Evolutionary conservation across 441 rosid species (phyloP), one percentile per base, ranked within the genome.

Genomic region (Eruca vesicaria): DNA sequence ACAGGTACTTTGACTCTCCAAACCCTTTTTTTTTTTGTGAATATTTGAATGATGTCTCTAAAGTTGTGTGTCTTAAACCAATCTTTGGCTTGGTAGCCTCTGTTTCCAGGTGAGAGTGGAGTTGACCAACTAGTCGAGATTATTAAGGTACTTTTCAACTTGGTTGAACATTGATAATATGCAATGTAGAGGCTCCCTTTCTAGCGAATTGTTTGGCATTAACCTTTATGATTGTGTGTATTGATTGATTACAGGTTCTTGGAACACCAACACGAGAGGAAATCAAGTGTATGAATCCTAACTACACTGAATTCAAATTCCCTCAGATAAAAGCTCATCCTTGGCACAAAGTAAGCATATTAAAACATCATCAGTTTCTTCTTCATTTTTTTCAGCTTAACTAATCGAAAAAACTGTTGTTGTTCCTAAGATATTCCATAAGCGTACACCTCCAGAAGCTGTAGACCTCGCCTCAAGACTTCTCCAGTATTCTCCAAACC

Each of bases 231-330:
- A 36, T 32, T 50, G 8, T 9, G 56, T 8, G 56, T 50, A 21
- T 50, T 50, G n/a, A n/a, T n/a, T n/a, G n/a, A n/a, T n/a, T 68
- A 75, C 81, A 94, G 98, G 96, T 95, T 78, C 84, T 95, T 81
- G 99, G 99, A 66, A 95, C 99, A 71, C 99, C 99, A 67, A 92
- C 98, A 15, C 81, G 99, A 50, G 98, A 95, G 84, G 99, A 95
- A 86, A 92, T 92, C 63, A 95, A 92, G 75, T 95, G 98, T 84
- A 95, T 95, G 99, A 95, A 95, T 78, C 99, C 99, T 68, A 95
- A 92, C 92, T 92, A 95, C 81, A 93, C 92, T 0, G 99, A 95
- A 72, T 95, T 87, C 82, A 92, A 93, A 71, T 94, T 93, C 79
- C 96, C 98, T 29, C 98, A 93, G 67, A 93, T 91, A 57, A 93